Percentiles rank a stretch among this genome's conserved stretches.
Conservation (phyloP, 164 flowering plant genomes). For the Berberis thunbergii region DNA sequence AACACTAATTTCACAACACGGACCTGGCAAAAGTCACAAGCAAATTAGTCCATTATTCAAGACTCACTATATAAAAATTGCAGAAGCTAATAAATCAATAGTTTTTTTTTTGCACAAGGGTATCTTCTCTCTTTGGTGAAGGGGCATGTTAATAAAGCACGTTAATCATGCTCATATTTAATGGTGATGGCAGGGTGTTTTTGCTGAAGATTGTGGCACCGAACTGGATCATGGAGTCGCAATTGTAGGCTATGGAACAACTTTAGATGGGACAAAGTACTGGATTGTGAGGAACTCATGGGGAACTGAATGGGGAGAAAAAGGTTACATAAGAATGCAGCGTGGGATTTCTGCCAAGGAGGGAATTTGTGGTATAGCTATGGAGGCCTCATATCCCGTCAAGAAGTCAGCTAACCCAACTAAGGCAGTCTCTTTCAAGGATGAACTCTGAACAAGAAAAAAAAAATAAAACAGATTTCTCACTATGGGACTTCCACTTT, state of each 20-base stretch:
- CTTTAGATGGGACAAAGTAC: conserved; percentile 32
- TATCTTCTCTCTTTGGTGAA: background rate
- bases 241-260: conserved; percentile 46
- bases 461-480: too few species aligned
- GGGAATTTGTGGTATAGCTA: conserved; percentile 83
- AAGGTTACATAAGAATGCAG: conserved; percentile 75
- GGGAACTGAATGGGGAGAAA: conserved; percentile 81
- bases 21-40: too few species aligned
- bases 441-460: conserved; percentile 21
- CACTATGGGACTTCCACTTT: too few species aligned
- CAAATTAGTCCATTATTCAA: too few species aligned
- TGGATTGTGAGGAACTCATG: conserved; percentile 46
- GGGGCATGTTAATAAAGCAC: background rate
- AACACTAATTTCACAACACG: too few species aligned
- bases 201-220: conserved; percentile 35
- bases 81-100: too few species aligned
- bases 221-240: conserved; percentile 47
- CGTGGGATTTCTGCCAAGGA: conserved; percentile 41
- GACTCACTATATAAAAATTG: too few species aligned
- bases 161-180: background rate
- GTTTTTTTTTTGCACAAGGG: background rate
- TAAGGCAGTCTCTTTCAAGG: conserved; percentile 4
- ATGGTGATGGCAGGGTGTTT: conserved; percentile 29
- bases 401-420: conserved; percentile 40
- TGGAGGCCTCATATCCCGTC: conserved; percentile 80